Conservation (phyloP, 1,139 yeast genomes). For the Suzukiozyma palmioleophila region DNA sequence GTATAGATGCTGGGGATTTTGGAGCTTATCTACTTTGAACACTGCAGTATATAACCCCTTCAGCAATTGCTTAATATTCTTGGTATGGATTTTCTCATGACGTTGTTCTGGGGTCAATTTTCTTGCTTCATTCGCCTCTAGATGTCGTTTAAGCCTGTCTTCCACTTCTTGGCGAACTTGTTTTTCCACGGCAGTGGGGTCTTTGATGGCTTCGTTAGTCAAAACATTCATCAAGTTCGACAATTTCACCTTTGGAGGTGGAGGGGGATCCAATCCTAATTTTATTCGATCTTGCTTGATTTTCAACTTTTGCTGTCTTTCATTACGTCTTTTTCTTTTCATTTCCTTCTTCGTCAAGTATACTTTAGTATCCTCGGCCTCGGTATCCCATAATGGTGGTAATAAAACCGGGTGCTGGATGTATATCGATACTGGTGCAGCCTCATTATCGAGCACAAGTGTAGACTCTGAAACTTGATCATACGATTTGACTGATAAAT, state of each 20-base stretch:
- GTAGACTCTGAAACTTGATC: constrained; percentile 10
- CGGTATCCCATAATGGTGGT: constrained; percentile 51
- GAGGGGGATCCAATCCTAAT: constrained; percentile 82
- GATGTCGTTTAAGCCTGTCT: constrained; percentile 58
- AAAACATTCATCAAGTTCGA: constrained; percentile 80
- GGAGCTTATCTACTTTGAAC: constrained; percentile 50
- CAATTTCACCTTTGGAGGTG: constrained; percentile 82
- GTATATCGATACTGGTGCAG: constrained; percentile 53
- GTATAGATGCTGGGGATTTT: constrained; percentile 63
- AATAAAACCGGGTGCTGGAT: constrained; percentile 81
- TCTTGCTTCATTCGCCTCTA: constrained; percentile 56
- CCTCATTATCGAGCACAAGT: constrained; percentile 32
- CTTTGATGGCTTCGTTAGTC: constrained; percentile 82
- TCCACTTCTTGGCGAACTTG: constrained; percentile 67
- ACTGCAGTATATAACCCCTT: constrained; percentile 57
- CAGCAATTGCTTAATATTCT: constrained; percentile 39
- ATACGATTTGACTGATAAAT: constrained; percentile 27
- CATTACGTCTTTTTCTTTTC: constrained; percentile 70
- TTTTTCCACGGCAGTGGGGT: constrained; percentile 84
- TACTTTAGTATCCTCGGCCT: constrained; percentile 34
- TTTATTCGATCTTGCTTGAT: constrained; percentile 75
- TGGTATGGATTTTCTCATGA: constrained; percentile 44
- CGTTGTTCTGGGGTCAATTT: constrained; percentile 57
- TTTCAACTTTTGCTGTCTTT: constrained; percentile 58
- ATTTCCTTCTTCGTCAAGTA: constrained; percentile 73